A percentile compares a stretch with the other conserved stretches of the same genome.
Evolutionary conservation across 1,139 yeast species (phyloP).

Genomic region (Candida sanyaensis): DNA sequence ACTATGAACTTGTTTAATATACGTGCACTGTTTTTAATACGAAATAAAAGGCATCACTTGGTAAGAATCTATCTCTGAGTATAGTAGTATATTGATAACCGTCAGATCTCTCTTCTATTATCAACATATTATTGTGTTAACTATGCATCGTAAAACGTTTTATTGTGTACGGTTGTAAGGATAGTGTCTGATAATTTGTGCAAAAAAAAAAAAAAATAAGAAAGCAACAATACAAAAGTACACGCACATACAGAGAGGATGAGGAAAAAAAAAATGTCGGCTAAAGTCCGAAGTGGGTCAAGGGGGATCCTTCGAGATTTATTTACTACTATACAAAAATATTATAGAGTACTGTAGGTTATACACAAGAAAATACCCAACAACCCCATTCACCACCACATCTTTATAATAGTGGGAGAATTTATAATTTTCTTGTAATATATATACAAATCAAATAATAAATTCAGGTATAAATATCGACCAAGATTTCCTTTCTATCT

Average conservation of each 20-base stretch:
- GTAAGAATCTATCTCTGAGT: too few relatives aligned
- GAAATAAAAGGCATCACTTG: too few relatives aligned
- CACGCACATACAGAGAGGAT: neutral
- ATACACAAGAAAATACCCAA: neutral
- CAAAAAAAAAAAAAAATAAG: too few relatives aligned
- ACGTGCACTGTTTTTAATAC: too few relatives aligned
- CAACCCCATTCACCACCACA: neutral
- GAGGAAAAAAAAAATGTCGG: neutral
- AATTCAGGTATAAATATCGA: neutral
- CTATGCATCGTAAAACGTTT: too few relatives aligned
- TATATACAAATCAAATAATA: neutral
- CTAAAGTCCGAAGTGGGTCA: slow-evolving; percentile 1
- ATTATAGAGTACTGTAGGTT: too few relatives aligned
- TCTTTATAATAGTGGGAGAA: neutral
- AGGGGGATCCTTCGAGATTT: neutral
- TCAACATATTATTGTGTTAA: too few relatives aligned
- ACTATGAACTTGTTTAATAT: too few relatives aligned
- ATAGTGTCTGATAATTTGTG: neutral
- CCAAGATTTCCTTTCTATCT: neutral
- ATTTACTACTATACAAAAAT: neutral
- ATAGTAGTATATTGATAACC: too few relatives aligned
- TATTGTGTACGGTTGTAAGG: too few relatives aligned
- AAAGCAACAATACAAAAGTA: neutral
- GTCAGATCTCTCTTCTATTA: too few relatives aligned
- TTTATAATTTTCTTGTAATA: neutral